Evolutionary conservation across 2,329 filamentous ascomycete genomes (phyloP), one percentile per base, ranked within the genome.

Genomic region (Aureobasidium sp.): DNA sequence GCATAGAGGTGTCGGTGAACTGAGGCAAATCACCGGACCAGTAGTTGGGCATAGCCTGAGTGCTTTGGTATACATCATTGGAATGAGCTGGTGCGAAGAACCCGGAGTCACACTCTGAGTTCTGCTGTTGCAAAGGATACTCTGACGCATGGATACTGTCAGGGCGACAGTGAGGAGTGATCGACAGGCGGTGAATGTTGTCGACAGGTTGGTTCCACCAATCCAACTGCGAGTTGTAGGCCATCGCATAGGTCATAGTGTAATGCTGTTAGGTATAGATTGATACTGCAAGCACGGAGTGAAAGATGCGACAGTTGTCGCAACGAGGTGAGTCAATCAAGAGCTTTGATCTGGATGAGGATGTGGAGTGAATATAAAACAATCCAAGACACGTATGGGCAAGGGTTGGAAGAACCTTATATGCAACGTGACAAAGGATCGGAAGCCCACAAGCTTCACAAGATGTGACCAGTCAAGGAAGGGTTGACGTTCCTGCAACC

Each of bases 401-500:
- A 48, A 39, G 31, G 42, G 48, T 20, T 11, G 27, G 41, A 36
- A 31, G 29, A 4, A 31, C 42, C 42, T 58, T 37, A 48, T 58
- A 58, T 58, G 55, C 55, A 58, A 47, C 41, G 42, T 58, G 42
- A 58, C 55, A 58, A 58, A 58, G 55, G 42, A 42, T 47, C 48
- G 42, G 20, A 29, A 36, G 5, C 36, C 27, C 55, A 58, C 41
- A 41, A 44, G 41, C 37, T 25, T 27, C 36, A 22, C 29, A n/a
- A 25, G n/a, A 58, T 47, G 41, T 58, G 55, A 58, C 55, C 42
- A 58, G 55, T 48, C 41, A 58, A 20, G 22, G 52, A 14, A 42
- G 6, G 36, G 31, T 6, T 39, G 20, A 45, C 5, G 55, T 29
- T 37, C 29, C 31, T 58, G 55, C 55, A 48, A 48, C 42, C 55